Evolutionary conservation across 129 eudicot species (phyloP).

Genomic region (Scalesia atractyloides): DNA sequence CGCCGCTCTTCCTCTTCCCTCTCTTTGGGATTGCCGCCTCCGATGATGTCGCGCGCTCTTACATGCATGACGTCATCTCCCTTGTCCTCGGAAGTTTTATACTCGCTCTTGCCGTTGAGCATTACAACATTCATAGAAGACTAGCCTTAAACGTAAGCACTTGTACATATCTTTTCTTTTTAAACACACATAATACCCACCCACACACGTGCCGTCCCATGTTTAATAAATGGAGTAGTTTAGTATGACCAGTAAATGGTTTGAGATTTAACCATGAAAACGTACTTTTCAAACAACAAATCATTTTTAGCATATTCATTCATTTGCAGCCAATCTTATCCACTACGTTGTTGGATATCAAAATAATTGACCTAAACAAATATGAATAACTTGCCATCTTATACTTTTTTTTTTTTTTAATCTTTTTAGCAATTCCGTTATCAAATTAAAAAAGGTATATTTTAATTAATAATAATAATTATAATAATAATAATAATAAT

Average conservation of each 20-base stretch:
- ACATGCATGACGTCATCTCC: constrained; percentile 88
- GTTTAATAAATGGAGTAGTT: no score
- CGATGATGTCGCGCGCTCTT: constrained; percentile 74
- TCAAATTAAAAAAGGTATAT: no score
- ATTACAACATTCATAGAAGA: constrained; percentile 83
- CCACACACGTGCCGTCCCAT: no score
- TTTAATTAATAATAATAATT: not conserved
- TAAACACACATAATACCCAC: no score
- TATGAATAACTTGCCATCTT: no score
- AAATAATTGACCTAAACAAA: not conserved
- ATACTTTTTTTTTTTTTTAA: no score
- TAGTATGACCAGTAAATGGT: no score
- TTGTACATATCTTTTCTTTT: no score
- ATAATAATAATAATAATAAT: not conserved
- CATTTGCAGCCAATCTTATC: not conserved
- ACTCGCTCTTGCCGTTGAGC: constrained; percentile 93
- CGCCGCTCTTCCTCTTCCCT: constrained; percentile 88
- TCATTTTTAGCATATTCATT: no score
- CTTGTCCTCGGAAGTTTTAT: constrained; percentile 89
- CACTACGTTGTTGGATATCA: not conserved
- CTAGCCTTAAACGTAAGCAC: constrained; percentile 76
- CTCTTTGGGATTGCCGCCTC: constrained; percentile 72
- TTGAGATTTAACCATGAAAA: no score
- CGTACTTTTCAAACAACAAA: no score
- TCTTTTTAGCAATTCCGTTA: no score